phyloP scores from a whole-genome alignment of 306 rosid species.

The Medicago ruthenica region DNA sequence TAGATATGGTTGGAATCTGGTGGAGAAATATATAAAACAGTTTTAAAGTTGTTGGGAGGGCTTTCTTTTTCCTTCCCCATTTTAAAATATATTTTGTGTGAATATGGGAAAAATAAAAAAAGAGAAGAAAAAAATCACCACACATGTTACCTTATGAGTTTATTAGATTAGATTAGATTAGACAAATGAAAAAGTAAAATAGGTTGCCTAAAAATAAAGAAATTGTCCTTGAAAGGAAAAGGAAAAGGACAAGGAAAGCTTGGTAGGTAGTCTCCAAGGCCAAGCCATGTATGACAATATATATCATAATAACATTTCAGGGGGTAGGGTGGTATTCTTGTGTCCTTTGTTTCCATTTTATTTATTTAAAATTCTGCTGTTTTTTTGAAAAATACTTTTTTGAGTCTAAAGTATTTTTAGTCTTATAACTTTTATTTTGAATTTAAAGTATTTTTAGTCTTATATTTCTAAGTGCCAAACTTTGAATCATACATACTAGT shows the following conservation, averaged over 20 bases:
- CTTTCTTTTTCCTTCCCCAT: conserved; percentile 50
- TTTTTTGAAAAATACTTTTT: no score
- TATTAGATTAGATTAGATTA: conserved; percentile 46
- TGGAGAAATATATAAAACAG: conserved; percentile 55
- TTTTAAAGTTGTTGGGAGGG: conserved; percentile 70
- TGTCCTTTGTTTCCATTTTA: no score
- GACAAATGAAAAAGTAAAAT: conserved; percentile 73
- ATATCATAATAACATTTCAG: background rate
- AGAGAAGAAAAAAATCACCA: conserved; percentile 51
- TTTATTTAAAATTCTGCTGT: no score
- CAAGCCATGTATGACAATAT: conserved; percentile 55
- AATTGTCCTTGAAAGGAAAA: conserved; percentile 54
- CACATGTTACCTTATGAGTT: conserved; percentile 46
- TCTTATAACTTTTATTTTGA: no score
- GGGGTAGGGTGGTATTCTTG: background rate
- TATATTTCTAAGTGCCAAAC: no score
- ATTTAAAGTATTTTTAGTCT: no score
- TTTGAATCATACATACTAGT: no score
- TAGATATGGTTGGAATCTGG: conserved; percentile 82
- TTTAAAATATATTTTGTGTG: conserved; percentile 46
- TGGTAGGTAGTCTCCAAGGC: conserved; percentile 52
- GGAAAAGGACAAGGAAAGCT: conserved; percentile 55
- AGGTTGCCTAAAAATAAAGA: conserved; percentile 81
- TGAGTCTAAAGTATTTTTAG: no score
- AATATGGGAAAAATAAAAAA: conserved; percentile 52